A percentile compares a stretch with the other conserved stretches of the same genome.
Conservation (phyloP, 2,329 filamentous ascomycete species). For the Penicillium capsulatum region DNA sequence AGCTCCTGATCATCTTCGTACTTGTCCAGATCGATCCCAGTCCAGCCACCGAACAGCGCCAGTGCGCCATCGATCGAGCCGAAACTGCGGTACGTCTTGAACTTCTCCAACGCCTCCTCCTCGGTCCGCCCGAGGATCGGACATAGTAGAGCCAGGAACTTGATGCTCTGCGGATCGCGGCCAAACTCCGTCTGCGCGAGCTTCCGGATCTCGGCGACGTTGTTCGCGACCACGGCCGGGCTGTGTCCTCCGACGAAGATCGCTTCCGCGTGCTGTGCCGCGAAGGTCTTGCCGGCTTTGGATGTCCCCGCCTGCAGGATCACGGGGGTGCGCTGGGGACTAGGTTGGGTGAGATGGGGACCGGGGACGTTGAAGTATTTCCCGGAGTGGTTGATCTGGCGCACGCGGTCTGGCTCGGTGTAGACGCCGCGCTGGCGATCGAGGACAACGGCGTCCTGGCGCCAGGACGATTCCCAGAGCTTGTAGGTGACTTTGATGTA, state of each 20-base stretch:
- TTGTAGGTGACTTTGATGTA: constrained; percentile 64
- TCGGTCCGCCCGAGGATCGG: constrained; percentile 63
- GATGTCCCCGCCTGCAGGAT: constrained; percentile 68
- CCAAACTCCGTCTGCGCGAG: constrained; percentile 52
- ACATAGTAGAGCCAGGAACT: constrained; percentile 63
- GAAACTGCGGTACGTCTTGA: constrained; percentile 57
- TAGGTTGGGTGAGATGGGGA: constrained; percentile 62
- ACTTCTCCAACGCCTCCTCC: constrained; percentile 62
- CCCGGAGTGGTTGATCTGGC: constrained; percentile 63
- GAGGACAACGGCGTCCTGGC: constrained; percentile 60
- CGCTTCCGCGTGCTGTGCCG: constrained; percentile 65
- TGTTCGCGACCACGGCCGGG: constrained; percentile 58
- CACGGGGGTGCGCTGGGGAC: constrained; percentile 64
- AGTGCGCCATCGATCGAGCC: constrained; percentile 63
- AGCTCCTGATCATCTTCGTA: constrained; percentile 63
- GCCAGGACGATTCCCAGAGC: constrained; percentile 64
- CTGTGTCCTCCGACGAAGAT: constrained; percentile 66
- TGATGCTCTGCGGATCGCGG: constrained; percentile 58
- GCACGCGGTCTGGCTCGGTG: constrained; percentile 54
- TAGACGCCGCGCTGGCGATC: constrained; percentile 59
- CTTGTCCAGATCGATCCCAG: constrained; percentile 59
- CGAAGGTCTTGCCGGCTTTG: constrained; percentile 61
- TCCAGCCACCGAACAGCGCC: constrained; percentile 71
- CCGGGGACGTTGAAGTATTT: constrained; percentile 62
- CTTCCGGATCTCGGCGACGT: constrained; percentile 59